Evolutionary conservation across 2,329 filamentous ascomycete species (phyloP), one percentile per base, ranked within the genome.

Genomic region (Teratosphaeria zuluensis): DNA sequence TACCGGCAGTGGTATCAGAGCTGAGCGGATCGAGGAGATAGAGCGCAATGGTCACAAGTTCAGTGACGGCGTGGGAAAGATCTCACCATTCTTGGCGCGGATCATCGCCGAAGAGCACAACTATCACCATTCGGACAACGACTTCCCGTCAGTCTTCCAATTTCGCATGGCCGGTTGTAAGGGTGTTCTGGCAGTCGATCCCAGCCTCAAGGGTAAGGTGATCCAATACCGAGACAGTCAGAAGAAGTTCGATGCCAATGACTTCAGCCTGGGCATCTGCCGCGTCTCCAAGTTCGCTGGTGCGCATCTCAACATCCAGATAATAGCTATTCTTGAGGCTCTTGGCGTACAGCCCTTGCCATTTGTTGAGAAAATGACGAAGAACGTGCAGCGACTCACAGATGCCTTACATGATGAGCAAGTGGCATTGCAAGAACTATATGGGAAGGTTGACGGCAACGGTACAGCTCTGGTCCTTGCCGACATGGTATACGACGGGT

Each of bases 121-220:
- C 0, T 70, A 91, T 32, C 75, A 78, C 21, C 79, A 79, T 12
- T 73, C 80, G 74, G 74, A 6, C 48, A 63, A 0, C 1, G 74
- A 80, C 4, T 76, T 83, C 4, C 92, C 94, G 0, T 95, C 91
- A 0, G 88, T 89, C 0, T 92, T 89, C 64, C 94, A 99, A 67
- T 96, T 97, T 67, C 88, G 94, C 7, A 84, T 96, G 66, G 92
- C 90, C 8, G 94, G 94, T 1, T 92, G 86, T 75, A 99, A 99
- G 75, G 94, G 94, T 0, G 85, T 99, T 14, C 78, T 99, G 19
- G 84, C 85, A 0, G 80, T 90, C 3, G 92, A 89, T 74, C 83
- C 88, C 0, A 53, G 56, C 2, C 59, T 74, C 14, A 80, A 86
- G 4, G 82, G 86, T 9, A 81, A 81, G 61, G 84, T 92, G 58